phyloP scores from a whole-genome alignment of 176 grass and related monocot species.

The Aegilops sharonensis region DNA sequence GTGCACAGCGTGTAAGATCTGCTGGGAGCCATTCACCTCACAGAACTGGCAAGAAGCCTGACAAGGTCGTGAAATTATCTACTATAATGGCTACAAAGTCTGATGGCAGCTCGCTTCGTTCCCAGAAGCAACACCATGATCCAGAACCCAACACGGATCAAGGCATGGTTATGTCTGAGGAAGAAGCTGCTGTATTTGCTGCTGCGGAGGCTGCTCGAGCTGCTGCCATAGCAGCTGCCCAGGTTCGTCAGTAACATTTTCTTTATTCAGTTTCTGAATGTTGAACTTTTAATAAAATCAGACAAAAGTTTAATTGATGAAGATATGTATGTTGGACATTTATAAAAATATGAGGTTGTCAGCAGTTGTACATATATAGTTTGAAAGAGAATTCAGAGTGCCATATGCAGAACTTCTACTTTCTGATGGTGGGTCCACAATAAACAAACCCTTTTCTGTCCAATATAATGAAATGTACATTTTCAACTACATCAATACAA shows the following conservation, averaged over 20 bases:
- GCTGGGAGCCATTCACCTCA: constrained; percentile 49
- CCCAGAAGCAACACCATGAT: constrained; percentile 42
- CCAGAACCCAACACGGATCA: constrained; percentile 39
- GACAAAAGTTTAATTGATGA: neutral
- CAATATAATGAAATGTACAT: neutral
- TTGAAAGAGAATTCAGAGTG: constrained; percentile 10
- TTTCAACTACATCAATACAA: constrained; percentile 4
- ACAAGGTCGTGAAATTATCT: constrained; percentile 59
- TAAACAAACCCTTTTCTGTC: neutral
- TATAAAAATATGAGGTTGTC: neutral
- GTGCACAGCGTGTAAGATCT: constrained; percentile 42
- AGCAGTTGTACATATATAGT: neutral
- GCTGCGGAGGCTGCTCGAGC: constrained; percentile 85
- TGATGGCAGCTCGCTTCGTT: constrained; percentile 50
- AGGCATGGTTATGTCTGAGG: constrained; percentile 63
- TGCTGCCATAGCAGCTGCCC: constrained; percentile 84
- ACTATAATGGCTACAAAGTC: constrained; percentile 35
- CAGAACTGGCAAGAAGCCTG: constrained; percentile 57
- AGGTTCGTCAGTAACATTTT: constrained; percentile 47
- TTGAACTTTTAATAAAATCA: constrained; percentile 2
- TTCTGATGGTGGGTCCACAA: neutral
- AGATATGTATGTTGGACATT: neutral
- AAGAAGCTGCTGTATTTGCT: constrained; percentile 88
- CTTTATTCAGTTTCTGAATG: constrained; percentile 11
- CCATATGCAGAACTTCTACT: constrained; percentile 4